Base-by-base conservation (phyloP, 306 rosid species). In the Quercus variabilis region DNA sequence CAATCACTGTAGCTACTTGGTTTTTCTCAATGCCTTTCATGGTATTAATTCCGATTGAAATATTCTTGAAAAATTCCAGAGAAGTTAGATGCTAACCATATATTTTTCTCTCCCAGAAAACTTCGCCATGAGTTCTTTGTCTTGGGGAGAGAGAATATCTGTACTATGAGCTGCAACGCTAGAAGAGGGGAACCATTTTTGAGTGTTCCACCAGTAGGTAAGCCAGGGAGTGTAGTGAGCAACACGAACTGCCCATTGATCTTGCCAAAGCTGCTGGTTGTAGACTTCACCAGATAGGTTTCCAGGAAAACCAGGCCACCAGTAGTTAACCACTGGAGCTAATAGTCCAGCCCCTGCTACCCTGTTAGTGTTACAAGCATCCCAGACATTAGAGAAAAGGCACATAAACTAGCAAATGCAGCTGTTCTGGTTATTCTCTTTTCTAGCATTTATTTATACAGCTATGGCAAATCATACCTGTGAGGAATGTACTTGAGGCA, bases 131-230 rank as follows among this genome's bases (percentile, higher is more conserved):
- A 88, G 55, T 84, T 82, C 86, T 78, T 69, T 86, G 84, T 89
- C 92, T 51, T 80, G 87, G 20, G 56, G 74, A 73, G 92, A 89
- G 38, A 82, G 63, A 82, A 68, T 26, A 15, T 77, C 68, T 1
- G 56, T 26, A 71, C 69, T 86, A 3, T 6, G 64, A 59, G 86
- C 78, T 10, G 78, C 3, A 60, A 80, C 58, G 54, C 86, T 81
- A 25, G 75, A 71, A 76, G 73, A 1, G 2, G 97, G 97, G 83
- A 95, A 91, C 96, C 91, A 93, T 80, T 67, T 88, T 80, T 95
- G 96, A 68, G 98, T 90, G 83, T 92, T 89, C 99, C 99, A 92
- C 95, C 97, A 91, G 80, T 92, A 87, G 26, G 97, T 91, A 65
- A 95, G 94, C 98, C 96, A 91, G 3, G 99, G 98, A 3, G 63